These are phyloP conservation scores for Trichocladium uniseriatum DNA, from an alignment of 495 filamentous ascomycete genomes.

Conservation along the genomic window DNA sequence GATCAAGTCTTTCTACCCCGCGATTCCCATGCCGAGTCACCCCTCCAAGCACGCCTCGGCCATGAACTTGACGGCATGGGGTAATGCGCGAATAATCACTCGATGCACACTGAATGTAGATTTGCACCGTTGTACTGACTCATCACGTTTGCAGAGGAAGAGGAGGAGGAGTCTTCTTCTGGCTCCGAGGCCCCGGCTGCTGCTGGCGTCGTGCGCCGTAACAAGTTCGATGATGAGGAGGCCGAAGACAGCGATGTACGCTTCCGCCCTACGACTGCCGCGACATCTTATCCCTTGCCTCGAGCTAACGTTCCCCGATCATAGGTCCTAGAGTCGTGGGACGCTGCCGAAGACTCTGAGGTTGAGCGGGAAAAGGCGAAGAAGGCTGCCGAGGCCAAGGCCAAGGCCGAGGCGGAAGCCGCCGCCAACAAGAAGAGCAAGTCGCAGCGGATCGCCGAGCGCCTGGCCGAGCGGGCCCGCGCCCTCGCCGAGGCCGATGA, in stretches of 20 bases:
- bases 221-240: conserved; percentile 91
- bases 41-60: too few relatives aligned
- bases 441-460: conserved; percentile 79
- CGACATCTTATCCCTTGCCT: neutral
- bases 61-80: too few relatives aligned
- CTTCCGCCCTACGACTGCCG: neutral
- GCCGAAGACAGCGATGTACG: conserved; percentile 74
- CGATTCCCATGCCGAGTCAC: conserved; percentile 8
- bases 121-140: conserved; percentile 23
- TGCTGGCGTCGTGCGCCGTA: conserved; percentile 39
- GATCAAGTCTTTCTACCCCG: conserved; percentile 14
- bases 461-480: conserved; percentile 41
- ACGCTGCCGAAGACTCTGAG: conserved; percentile 93
- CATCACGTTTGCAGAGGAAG: conserved; percentile 34
- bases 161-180: conserved; percentile 62
- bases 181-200: conserved; percentile 51
- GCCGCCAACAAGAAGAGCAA: conserved; percentile 88
- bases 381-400: conserved; percentile 75
- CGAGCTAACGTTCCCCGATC: conserved; percentile 9
- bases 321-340: conserved; percentile 93
- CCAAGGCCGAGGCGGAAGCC: conserved; percentile 84
- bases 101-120: too few relatives aligned
- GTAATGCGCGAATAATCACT: too few relatives aligned
- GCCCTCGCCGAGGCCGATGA: conserved; percentile 36
- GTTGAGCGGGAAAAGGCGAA: conserved; percentile 90